Conservation (phyloP, 1,284 basidiomycete species). For the Peniophora sp. region DNA sequence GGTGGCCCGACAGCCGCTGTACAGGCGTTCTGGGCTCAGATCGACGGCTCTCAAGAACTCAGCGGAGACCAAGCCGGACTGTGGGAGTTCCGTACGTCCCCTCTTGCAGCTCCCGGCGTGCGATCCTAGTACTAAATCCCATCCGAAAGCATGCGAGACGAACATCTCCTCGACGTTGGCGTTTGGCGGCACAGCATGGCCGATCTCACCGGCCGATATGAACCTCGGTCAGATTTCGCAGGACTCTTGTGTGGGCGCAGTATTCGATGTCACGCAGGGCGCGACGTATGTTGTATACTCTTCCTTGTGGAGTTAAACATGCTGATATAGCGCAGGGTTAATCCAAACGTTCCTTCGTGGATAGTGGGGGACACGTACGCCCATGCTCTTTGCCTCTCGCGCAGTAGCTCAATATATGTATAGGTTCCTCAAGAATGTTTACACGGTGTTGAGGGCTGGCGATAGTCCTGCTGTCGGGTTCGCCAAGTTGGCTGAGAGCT, state of each 20-base stretch:
- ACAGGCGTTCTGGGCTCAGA: slow-evolving; percentile 44
- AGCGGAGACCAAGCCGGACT: slow-evolving; percentile 38
- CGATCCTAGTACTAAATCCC: too few species aligned
- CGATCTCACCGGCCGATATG: slow-evolving; percentile 66
- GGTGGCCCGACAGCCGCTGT: slow-evolving; percentile 54
- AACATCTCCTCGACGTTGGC: slow-evolving; percentile 44
- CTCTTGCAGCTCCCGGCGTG: slow-evolving; percentile 2
- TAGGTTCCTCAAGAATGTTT: slow-evolving; percentile 38
- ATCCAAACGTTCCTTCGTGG: slow-evolving; percentile 23
- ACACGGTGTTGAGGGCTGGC: slow-evolving; percentile 39
- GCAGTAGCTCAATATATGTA: too few species aligned
- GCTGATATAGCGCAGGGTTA: slow-evolving; percentile 18
- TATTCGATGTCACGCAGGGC: slow-evolving; percentile 27
- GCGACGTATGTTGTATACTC: neutral
- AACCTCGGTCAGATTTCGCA: slow-evolving; percentile 50
- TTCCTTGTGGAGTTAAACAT: too few species aligned
- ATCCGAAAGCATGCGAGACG: slow-evolving; percentile 58
- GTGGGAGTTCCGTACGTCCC: slow-evolving; percentile 60
- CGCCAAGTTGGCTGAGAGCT: slow-evolving; percentile 27
- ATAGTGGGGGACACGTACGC: slow-evolving; percentile 50
- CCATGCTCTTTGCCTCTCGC: too few species aligned
- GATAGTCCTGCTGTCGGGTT: slow-evolving; percentile 42
- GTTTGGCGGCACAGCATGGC: slow-evolving; percentile 72
- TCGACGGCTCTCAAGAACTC: slow-evolving; percentile 37
- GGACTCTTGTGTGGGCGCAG: slow-evolving; percentile 38